Percentiles rank a stretch among this genome's conserved stretches.
phyloP scores from a whole-genome alignment of 768 basidiomycete genomes.

The Daedalea quercina region DNA sequence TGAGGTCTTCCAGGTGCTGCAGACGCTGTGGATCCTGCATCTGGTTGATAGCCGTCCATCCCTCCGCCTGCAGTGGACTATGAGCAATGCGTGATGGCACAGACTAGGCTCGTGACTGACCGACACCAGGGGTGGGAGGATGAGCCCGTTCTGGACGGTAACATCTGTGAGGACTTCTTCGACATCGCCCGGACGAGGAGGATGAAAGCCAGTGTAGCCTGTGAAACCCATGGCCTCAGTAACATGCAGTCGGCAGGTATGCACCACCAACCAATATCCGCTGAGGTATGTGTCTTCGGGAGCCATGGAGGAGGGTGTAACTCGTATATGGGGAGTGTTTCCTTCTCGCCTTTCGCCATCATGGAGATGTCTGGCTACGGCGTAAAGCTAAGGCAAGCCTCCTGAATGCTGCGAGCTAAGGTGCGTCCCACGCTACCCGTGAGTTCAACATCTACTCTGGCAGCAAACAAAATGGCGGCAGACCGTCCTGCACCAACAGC shows the following conservation, averaged over 20 bases:
- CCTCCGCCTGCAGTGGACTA: constrained; percentile 42
- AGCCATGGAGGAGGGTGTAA: constrained; percentile 70
- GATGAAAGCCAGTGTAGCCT: constrained; percentile 77
- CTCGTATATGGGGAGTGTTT: constrained; percentile 43
- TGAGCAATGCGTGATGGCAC: neutral
- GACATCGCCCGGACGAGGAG: constrained; percentile 66
- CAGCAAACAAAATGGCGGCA: no score
- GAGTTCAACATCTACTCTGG: no score
- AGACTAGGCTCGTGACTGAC: constrained; percentile 32
- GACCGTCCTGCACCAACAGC: no score
- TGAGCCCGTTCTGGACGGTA: constrained; percentile 63
- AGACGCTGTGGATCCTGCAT: constrained; percentile 19
- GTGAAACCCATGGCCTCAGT: constrained; percentile 3
- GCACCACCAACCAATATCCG: constrained; percentile 55
- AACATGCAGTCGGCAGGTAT: neutral
- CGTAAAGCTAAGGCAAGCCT: no score
- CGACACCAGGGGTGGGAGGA: constrained; percentile 41
- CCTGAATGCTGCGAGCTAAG: no score
- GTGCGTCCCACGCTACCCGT: no score
- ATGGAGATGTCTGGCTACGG: neutral
- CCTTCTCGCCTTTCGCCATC: constrained; percentile 21
- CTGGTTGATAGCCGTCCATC: constrained; percentile 20
- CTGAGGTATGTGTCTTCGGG: constrained; percentile 54
- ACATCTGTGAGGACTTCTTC: constrained; percentile 64
- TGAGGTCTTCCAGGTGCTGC: constrained; percentile 60